A percentile compares a stretch with the other conserved stretches of the same genome.
These are phyloP conservation scores for Pholiota molesta DNA, from an alignment of 768 basidiomycete species.

Conservation along the genomic window DNA sequence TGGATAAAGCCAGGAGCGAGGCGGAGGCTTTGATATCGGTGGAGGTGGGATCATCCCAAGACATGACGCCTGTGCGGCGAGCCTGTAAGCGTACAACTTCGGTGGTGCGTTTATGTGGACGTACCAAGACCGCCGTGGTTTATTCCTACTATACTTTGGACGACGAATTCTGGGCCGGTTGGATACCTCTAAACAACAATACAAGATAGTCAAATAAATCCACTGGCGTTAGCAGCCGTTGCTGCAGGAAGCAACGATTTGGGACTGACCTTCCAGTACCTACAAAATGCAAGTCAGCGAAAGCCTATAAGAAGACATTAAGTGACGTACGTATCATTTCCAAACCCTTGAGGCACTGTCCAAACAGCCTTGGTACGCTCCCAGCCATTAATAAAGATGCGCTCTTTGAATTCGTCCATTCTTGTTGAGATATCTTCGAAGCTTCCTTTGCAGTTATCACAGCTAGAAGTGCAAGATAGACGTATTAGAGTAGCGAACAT, in stretches of 20 bases:
- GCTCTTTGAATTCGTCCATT: slow-evolving; percentile 65
- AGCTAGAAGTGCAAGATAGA: slow-evolving; percentile 27
- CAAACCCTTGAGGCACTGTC: slow-evolving; percentile 84
- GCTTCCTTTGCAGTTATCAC: slow-evolving; percentile 66
- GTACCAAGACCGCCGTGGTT: slow-evolving; percentile 69
- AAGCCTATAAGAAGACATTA: not conserved
- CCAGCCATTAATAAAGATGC: slow-evolving; percentile 67
- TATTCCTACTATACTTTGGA: slow-evolving; percentile 65
- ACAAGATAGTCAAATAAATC: not conserved
- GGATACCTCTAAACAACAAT: slow-evolving; percentile 45
- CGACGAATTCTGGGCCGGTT: slow-evolving; percentile 70
- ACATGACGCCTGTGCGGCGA: slow-evolving; percentile 22
- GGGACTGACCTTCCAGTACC: slow-evolving; percentile 51
- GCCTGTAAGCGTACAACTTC: no score
- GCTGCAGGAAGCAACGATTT: not conserved
- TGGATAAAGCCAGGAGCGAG: slow-evolving; percentile 48
- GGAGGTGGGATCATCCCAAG: slow-evolving; percentile 58
- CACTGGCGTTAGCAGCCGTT: not conserved
- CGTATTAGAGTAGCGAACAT: not conserved
- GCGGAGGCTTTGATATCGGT: slow-evolving; percentile 55
- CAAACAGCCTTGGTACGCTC: slow-evolving; percentile 70
- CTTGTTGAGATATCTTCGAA: slow-evolving; percentile 72
- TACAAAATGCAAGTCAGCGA: slow-evolving; percentile 17
- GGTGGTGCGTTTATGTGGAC: slow-evolving; percentile 7
- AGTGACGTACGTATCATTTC: slow-evolving; percentile 50